Base-by-base conservation (phyloP, 148 eudicot species). In the Amaranthus hypochondriacus region DNA sequence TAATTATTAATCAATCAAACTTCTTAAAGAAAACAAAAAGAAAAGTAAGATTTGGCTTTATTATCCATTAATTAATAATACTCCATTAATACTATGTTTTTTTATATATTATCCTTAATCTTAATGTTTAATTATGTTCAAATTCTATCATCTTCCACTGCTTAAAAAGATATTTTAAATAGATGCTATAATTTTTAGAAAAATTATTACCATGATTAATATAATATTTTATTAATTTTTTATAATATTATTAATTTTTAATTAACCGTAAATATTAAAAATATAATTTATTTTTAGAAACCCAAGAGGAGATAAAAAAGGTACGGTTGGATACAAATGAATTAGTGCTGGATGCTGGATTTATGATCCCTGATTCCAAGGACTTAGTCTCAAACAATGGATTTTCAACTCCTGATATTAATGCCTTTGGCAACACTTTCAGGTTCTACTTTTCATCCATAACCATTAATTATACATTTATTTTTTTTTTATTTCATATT, bases 401-500 rank as follows among this genome's bases (percentile, higher is more conserved):
- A 44, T 86, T 86, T 56, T 70, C 56, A 4, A 85, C 70, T 4
- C 90, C 90, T 0, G 83, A 81, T 3, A 80, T 2, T 81, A 89
- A 89, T 71, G 64, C 89, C 5, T 89, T 75, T 68, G 90, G 92
- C 56, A 81, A 87, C 8, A 77, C 87, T 11, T 89, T 89, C 83
- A 81, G 89, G 83, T 84, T 42, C 49, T 21, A 21, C 63, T 63
- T 48, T 46, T 7, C n/a, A 14, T 8, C 8, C 15, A 15, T 28
- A 28, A 28, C 39, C 39, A 28, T 28, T 28, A 28, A 28, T 28
- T 28, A 28, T 28, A 28, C 39, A 28, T 28, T 28, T 28, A 28
- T 28, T 28, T 28, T 0, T 28, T 28, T 28, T 28, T 28, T 28
- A 28, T 28, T 28, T 28, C 39, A 28, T 28, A 28, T 28, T 28